These are phyloP conservation scores for Fibroporia radiculosa DNA, from an alignment of 768 basidiomycete species.

Conservation along the genomic window DNA sequence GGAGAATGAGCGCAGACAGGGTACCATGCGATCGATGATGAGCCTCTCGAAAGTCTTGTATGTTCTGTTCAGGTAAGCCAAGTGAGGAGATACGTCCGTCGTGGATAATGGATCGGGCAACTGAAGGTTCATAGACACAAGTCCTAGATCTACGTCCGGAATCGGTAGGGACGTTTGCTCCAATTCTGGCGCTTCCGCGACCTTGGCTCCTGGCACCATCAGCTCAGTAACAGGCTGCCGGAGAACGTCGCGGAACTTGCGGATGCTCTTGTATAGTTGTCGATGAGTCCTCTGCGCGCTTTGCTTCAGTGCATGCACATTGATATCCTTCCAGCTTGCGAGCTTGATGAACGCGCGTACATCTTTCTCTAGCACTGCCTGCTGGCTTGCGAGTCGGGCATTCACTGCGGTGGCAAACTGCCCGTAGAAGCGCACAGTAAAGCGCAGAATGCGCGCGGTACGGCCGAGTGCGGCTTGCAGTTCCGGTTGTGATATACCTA, in stretches of 20 bases:
- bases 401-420: constrained; percentile 47
- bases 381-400: constrained; percentile 45
- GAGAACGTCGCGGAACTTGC: constrained; percentile 89
- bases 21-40: constrained; percentile 33
- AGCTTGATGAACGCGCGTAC: constrained; percentile 83
- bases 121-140: too few species aligned
- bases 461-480: constrained; percentile 35
- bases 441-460: constrained; percentile 50
- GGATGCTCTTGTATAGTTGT: constrained; percentile 82
- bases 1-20: constrained; percentile 33
- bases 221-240: constrained; percentile 54
- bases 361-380: constrained; percentile 64
- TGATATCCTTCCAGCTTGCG: constrained; percentile 97
- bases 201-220: too few species aligned
- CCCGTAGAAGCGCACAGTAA: constrained; percentile 54
- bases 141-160: too few species aligned
- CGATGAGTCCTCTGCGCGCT: constrained; percentile 88
- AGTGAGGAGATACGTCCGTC: constrained; percentile 24
- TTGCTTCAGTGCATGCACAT: constrained; percentile 86
- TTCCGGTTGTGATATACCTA: constrained; percentile 24
- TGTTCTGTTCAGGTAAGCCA: constrained; percentile 43
- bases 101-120: too few species aligned
- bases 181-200: too few species aligned
- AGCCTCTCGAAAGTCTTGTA: constrained; percentile 42
- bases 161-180: too few species aligned